Conservation (phyloP, 148 eudicot genomes). For the Spergularia bocconei region DNA sequence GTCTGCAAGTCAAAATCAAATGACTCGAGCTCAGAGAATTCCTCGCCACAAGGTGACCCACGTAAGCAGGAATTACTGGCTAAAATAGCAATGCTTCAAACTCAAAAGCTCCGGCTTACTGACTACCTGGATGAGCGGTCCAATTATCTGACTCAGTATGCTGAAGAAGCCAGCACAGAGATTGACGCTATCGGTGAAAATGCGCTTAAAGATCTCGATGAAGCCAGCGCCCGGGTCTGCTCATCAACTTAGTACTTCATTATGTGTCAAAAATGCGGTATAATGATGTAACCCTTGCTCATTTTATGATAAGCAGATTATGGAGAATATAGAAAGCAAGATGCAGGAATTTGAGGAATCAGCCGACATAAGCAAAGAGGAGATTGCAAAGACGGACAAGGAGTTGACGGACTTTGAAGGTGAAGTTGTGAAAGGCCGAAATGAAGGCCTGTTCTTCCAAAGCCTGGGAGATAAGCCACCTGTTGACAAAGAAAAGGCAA, state of each 20-base stretch:
- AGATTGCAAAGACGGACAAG: constrained; percentile 56
- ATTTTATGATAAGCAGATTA: constrained; percentile 50
- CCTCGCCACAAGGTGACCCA: constrained; percentile 56
- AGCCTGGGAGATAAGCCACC: constrained; percentile 48
- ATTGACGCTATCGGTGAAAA: constrained; percentile 73
- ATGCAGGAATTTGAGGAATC: constrained; percentile 92
- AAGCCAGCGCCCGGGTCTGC: constrained; percentile 77
- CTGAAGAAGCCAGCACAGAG: constrained; percentile 80
- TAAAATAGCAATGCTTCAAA: constrained; percentile 73
- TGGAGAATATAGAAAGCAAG: constrained; percentile 71
- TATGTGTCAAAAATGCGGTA: constrained; percentile 4
- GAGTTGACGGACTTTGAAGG: constrained; percentile 64
- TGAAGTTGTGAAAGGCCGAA: constrained; percentile 47
- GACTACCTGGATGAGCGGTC: constrained; percentile 82
- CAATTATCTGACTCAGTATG: constrained; percentile 64
- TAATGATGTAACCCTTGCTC: not conserved
- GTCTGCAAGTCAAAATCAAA: constrained; percentile 45
- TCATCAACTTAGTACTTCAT: constrained; percentile 4
- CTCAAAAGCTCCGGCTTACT: constrained; percentile 73
- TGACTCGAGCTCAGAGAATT: constrained; percentile 29
- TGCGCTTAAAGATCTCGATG: constrained; percentile 74
- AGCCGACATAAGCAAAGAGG: constrained; percentile 44
- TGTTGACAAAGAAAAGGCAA: constrained; percentile 44
- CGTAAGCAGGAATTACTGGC: constrained; percentile 70
- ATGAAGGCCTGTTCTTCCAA: constrained; percentile 82